A percentile compares a stretch with the other conserved stretches of the same genome.
Evolutionary conservation across 805 yeast species (phyloP).

Genomic region (Clavispora asparagi): DNA sequence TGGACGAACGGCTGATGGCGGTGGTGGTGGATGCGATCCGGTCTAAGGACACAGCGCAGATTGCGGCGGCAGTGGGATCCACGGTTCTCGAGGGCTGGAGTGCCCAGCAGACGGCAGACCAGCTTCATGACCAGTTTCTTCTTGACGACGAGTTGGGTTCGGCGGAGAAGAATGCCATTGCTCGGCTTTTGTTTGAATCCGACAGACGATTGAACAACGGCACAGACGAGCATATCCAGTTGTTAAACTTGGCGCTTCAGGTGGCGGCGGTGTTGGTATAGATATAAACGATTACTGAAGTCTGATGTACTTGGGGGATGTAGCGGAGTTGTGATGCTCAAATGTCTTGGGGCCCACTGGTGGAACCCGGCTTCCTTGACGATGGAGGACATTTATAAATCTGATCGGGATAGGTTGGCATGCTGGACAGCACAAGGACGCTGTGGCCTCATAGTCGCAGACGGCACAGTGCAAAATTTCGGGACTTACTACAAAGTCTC

Average conservation of each 20-base stretch:
- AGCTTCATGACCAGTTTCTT: constrained; percentile 64
- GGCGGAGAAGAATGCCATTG: constrained; percentile 56
- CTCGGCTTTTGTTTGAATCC: constrained; percentile 63
- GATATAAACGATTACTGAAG: too few relatives aligned
- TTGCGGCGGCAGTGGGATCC: constrained; percentile 44
- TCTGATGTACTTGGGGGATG: too few relatives aligned
- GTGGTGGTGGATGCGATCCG: constrained; percentile 33
- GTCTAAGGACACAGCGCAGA: constrained; percentile 21
- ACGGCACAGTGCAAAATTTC: too few relatives aligned
- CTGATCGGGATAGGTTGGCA: too few relatives aligned
- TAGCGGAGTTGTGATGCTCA: too few relatives aligned
- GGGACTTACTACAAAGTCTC: too few relatives aligned
- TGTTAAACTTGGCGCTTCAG: constrained; percentile 54
- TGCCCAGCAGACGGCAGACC: constrained; percentile 64
- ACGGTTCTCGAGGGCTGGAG: constrained; percentile 70
- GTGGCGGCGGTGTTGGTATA: constrained; percentile 13
- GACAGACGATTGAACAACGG: constrained; percentile 79
- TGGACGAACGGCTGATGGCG: constrained; percentile 46
- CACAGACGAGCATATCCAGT: constrained; percentile 80
- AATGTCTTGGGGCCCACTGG: too few relatives aligned
- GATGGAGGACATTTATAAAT: too few relatives aligned
- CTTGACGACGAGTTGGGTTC: constrained; percentile 47
- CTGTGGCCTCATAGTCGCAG: too few relatives aligned
- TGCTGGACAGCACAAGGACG: too few relatives aligned
- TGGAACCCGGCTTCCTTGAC: too few relatives aligned